Base-by-base conservation (phyloP, 148 eudicot species). In the Pharnaceum exiguum region DNA sequence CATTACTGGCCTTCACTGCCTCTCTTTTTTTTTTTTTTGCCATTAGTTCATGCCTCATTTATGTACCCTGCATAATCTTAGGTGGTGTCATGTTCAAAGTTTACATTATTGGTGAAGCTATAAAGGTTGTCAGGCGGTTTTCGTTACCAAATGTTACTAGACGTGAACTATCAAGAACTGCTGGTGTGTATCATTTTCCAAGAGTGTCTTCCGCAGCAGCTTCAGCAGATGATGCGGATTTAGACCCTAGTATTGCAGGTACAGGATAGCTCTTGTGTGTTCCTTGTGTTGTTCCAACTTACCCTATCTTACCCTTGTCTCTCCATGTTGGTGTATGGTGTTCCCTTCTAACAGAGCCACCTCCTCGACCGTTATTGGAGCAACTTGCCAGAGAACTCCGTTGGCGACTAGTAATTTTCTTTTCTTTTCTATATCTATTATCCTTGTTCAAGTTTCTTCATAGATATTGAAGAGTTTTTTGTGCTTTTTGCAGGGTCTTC, bases 181-280 rank as follows among this genome's bases (percentile, higher is more conserved):
- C 75, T 18, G 95, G 99, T 9, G 87, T 89, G 5, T 86, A 66
- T 49, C 85, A 75, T 40, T 89, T 88, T 61, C 96, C 99, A 26
- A 83, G 99, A 77, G 99, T 93, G 52, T 93, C 99, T 67, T 86
- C 89, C 82, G 95, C 95, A 50, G 89, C 87, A 23, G 95, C 95
- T 44, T 89, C 91, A 42, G 99, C 96, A 31, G 99, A 93, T 77
- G 96, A 86, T 69, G 99, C 99, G 44, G 96, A 89, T 63, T 65
- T 93, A 31, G 96, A 83, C 60, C 96, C 99, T 33, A 36, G 55
- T 39, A 64, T 93, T 62, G 95, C 80, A 59, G 95, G 98, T 91
- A 63, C 66, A 63, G 17, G 45, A 40, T 46, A 13, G 11, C 24
- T n/a, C 5, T 59, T 27, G 19, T 6, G 31, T 57, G 27, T 23